Conservation (phyloP, 805 yeast genomes). For the Saccharomycopsis fermentans region DNA sequence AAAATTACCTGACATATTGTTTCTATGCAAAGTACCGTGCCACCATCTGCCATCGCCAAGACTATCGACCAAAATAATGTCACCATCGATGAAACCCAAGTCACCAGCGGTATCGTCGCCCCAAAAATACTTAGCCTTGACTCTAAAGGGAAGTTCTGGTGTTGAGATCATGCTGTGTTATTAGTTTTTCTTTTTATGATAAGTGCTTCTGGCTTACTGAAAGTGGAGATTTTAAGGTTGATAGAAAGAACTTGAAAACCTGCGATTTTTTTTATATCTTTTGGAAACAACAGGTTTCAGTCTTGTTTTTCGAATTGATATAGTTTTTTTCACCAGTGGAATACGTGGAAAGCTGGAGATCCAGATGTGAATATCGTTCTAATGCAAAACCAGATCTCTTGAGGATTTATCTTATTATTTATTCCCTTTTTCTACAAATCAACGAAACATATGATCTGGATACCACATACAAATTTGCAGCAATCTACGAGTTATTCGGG, state of each 20-base stretch:
- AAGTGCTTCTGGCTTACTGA: no score
- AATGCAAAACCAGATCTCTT: no score
- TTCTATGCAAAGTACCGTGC: conserved; percentile 73
- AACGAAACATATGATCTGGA: not conserved
- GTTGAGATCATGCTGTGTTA: not conserved
- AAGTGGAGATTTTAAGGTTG: no score
- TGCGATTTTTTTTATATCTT: no score
- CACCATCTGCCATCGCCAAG: conserved; percentile 88
- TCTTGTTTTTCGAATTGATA: no score
- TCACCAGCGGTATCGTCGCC: conserved; percentile 86
- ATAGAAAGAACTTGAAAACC: no score
- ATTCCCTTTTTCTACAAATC: not conserved
- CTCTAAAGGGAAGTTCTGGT: conserved; percentile 51
- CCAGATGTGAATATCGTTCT: no score
- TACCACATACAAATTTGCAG: no score
- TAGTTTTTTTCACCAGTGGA: no score
- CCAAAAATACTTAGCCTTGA: conserved; percentile 83
- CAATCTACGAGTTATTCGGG: not conserved
- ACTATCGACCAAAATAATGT: conserved; percentile 71
- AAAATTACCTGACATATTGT: conserved; percentile 74
- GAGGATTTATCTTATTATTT: not conserved
- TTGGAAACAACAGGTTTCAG: no score
- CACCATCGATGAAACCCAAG: conserved; percentile 90
- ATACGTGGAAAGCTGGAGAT: no score
- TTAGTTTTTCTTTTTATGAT: not conserved